phyloP scores from a whole-genome alignment of 2,329 filamentous ascomycete genomes.

The Drechslerella dactyloides region DNA sequence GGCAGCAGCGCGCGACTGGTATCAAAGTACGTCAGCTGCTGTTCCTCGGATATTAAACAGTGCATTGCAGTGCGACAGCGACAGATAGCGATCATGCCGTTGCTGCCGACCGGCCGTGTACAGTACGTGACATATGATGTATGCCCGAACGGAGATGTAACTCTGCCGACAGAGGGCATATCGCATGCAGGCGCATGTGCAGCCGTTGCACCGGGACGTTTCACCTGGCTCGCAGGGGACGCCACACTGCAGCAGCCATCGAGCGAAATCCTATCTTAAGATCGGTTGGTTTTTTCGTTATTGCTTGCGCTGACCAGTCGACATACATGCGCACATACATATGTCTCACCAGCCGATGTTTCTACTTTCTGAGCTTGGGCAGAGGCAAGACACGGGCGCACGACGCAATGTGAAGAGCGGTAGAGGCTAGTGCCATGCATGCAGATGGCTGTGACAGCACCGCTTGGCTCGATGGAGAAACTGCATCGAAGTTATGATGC shows the following conservation, averaged over 20 bases:
- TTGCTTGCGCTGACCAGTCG: conserved; percentile 5
- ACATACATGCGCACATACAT: background rate
- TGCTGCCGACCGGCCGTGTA: too few species aligned
- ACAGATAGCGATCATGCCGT: too few species aligned
- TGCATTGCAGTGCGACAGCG: conserved; percentile 2
- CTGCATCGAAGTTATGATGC: background rate
- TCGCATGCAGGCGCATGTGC: background rate
- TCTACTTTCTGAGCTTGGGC: conserved; percentile 4
- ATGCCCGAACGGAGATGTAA: too few species aligned
- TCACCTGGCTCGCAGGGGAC: conserved; percentile 1
- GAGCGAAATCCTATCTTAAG: conserved; percentile 38
- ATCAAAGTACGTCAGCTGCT: conserved; percentile 5
- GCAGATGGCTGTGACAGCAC: background rate
- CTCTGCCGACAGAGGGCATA: too few species aligned
- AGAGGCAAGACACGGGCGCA: background rate
- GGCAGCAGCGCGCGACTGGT: conserved; percentile 2
- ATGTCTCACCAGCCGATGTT: conserved; percentile 39
- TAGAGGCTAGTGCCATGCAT: background rate
- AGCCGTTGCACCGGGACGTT: conserved; percentile 24
- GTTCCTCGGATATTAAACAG: conserved; percentile 9
- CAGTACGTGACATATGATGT: too few species aligned
- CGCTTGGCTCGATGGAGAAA: conserved; percentile 3
- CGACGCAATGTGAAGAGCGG: background rate
- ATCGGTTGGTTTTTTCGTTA: conserved; percentile 31
- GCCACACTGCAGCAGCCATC: background rate